These are phyloP conservation scores for Penicillium paradoxum DNA, from an alignment of 495 filamentous ascomycete genomes.

Conservation along the genomic window DNA sequence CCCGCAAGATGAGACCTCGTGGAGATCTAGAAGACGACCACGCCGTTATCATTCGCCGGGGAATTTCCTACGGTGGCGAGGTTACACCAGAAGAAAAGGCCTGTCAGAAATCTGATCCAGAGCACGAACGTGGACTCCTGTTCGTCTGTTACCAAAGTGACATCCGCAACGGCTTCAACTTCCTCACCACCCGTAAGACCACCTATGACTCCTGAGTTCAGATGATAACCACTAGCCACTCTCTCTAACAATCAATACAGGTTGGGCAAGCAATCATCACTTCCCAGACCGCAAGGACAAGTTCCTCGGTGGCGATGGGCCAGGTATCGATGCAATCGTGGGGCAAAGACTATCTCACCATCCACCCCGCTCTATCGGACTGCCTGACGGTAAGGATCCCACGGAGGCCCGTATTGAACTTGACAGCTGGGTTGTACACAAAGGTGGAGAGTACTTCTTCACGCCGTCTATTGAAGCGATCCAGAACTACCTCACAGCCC, in stretches of 20 bases:
- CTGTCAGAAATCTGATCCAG: background rate
- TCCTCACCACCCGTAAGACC: slow-evolving; percentile 18
- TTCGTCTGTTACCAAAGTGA: slow-evolving; percentile 25
- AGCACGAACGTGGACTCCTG: slow-evolving; percentile 15
- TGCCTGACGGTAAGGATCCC: slow-evolving; percentile 7
- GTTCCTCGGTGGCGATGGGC: slow-evolving; percentile 5
- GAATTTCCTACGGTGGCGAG: slow-evolving; percentile 27
- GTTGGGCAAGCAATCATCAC: slow-evolving; percentile 22
- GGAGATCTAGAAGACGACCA: slow-evolving; percentile 17
- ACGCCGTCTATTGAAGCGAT: slow-evolving; percentile 13
- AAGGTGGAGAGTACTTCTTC: slow-evolving; percentile 24
- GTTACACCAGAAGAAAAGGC: slow-evolving; percentile 5
- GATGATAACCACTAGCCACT: too few relatives aligned
- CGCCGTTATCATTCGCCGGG: slow-evolving; percentile 27
- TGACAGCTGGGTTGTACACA: slow-evolving; percentile 16
- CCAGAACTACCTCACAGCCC: background rate
- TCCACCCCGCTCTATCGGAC: slow-evolving; percentile 10
- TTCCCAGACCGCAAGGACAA: slow-evolving; percentile 13
- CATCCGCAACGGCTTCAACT: slow-evolving; percentile 23
- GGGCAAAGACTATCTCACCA: slow-evolving; percentile 17
- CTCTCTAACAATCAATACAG: slow-evolving; percentile 1
- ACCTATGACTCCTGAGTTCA: background rate
- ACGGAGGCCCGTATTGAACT: slow-evolving; percentile 6
- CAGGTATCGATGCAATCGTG: slow-evolving; percentile 20
- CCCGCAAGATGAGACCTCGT: slow-evolving; percentile 32